These are phyloP conservation scores for Fraxinus nigra DNA, from an alignment of 305 asterid genomes.

Conservation along the genomic window DNA sequence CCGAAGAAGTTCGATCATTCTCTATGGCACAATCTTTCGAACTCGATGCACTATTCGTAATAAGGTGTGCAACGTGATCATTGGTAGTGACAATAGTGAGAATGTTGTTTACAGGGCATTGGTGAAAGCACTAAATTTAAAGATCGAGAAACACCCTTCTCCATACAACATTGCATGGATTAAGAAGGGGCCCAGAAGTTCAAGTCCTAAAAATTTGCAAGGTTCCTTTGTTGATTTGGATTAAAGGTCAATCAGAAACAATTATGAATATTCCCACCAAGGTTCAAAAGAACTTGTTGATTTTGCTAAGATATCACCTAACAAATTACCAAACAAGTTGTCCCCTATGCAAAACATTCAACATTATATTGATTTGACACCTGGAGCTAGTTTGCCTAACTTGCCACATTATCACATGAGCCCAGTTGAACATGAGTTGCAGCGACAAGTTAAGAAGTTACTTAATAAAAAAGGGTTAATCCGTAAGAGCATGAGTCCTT, in stretches of 20 bases:
- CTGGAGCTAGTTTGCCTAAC: not conserved
- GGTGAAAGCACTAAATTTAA: not conserved
- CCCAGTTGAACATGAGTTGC: not conserved
- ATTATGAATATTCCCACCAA: not conserved
- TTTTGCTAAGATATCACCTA: not conserved
- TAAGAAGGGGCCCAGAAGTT: not conserved
- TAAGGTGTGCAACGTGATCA: not conserved
- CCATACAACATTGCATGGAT: not conserved
- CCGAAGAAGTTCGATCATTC: not conserved
- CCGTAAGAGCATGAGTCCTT: not conserved
- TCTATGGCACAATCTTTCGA: not conserved
- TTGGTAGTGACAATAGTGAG: not conserved
- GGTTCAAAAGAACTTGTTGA: not conserved
- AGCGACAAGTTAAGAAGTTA: not conserved
- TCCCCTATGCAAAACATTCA: not conserved
- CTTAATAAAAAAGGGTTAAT: not conserved
- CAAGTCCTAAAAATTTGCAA: not conserved
- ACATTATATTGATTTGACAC: not conserved
- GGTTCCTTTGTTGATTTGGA: not conserved
- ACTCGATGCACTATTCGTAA: not conserved
- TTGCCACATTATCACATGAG: not conserved
- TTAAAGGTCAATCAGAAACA: not conserved
- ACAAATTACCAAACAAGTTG: not conserved
- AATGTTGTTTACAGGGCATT: not conserved
- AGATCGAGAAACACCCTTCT: not conserved